Evolutionary conservation across 2,329 filamentous ascomycete species (phyloP), one percentile per base, ranked within the genome.

Genomic region (Diplodia mutila): DNA sequence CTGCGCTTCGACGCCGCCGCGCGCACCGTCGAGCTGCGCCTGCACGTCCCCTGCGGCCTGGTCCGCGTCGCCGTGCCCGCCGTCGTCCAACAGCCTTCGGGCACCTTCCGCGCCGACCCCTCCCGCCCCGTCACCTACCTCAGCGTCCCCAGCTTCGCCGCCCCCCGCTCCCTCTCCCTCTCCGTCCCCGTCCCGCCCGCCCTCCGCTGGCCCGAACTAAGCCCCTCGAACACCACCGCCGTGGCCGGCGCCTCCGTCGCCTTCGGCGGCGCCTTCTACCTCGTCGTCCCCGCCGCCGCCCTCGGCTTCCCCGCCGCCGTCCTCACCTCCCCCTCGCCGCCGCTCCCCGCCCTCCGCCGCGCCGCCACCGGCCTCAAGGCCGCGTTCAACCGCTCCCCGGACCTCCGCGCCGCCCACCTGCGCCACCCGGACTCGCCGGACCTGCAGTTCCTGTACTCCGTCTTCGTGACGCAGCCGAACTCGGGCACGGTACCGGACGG

Each of bases 251-350:
- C 52, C 29, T 14, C 27, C 29, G 6, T 27, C 27, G 74, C 76
- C 29, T 84, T 81, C 57, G 82, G 82, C 0, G 82, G 82, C 2
- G 80, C 81, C 0, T 84, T 82, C 68, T 84, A 80, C 69, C 76
- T 76, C 51, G 59, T 84, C 0, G 72, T 82, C 16, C 53, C 74
- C 4, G 78, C 76, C 0, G 64, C 69, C 1, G 76, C 80, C 32
- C 72, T 84, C 2, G 82, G 81, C 0, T 83, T 83, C 51, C 55
- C 37, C 3, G 52, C 52, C 14, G 21, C n/a, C 6, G 42, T 37
- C 4, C 53, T 71, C 61, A 14, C 54, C 55, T 37, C 46, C 34
- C 55, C 23, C 55, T 29, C 32, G 18, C 69, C 23, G 1, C 32
- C 48, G 32, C 9, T 61, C 54, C 14, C 23, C 3, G 54, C 65